Percentiles rank a stretch among this genome's conserved stretches.
Evolutionary conservation across 176 grass and related monocot species (phyloP).

Genomic region (Aechmea fasciata): DNA sequence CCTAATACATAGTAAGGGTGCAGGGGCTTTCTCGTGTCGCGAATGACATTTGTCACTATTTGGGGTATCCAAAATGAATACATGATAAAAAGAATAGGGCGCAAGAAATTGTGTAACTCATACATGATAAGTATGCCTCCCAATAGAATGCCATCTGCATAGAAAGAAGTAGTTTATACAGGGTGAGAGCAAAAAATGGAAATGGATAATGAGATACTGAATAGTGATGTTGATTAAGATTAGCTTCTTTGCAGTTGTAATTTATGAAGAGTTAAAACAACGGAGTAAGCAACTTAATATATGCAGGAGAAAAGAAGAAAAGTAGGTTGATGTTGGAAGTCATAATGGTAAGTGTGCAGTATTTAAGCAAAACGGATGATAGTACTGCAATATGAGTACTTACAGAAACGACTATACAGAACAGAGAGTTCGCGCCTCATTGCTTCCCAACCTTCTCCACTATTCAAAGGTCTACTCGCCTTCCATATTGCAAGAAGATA

Average conservation of each 20-base stretch:
- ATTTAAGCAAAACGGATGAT: too few relatives aligned
- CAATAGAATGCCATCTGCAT: constrained; percentile 94
- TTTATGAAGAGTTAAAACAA: background rate
- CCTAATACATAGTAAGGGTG: constrained; percentile 93
- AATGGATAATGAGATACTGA: background rate
- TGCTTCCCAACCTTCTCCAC: constrained; percentile 87
- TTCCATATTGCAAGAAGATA: constrained; percentile 99
- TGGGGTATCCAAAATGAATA: constrained; percentile 99
- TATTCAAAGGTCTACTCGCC: constrained; percentile 79
- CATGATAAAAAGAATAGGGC: constrained; percentile 57
- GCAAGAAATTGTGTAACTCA: constrained; percentile 80
- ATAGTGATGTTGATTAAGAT: background rate
- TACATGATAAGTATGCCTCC: constrained; percentile 93
- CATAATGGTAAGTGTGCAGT: too few relatives aligned
- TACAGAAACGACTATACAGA: constrained; percentile 99
- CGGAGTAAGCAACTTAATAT: background rate
- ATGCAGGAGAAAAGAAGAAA: too few relatives aligned
- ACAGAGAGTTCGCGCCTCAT: constrained; percentile 93
- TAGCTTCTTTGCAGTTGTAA: too few relatives aligned
- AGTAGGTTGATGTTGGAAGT: too few relatives aligned
- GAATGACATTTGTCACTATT: constrained; percentile 84
- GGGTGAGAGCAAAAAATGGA: background rate
- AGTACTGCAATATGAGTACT: constrained; percentile 18
- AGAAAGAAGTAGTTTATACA: constrained; percentile 1
- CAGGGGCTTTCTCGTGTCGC: constrained; percentile 91